Evolutionary conservation across 257 asterid genomes (phyloP).

Genomic region (Cynanchum wilfordii): DNA sequence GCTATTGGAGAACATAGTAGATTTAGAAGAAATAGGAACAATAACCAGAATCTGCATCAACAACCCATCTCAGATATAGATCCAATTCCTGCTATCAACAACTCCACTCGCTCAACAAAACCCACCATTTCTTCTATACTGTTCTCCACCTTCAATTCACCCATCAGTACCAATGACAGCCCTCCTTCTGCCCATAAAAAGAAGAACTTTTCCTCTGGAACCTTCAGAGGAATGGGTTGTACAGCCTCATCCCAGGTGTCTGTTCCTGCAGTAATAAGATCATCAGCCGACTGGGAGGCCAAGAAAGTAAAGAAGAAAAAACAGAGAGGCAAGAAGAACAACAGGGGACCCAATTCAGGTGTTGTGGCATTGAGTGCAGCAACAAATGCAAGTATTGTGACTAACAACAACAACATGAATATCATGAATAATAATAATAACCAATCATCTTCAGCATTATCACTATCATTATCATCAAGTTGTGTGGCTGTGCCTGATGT

Average conservation of each 20-base stretch:
- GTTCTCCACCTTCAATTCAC: constrained; percentile 27
- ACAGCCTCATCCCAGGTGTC: constrained; percentile 87
- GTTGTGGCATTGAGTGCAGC: constrained; percentile 10
- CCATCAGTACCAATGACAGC: constrained; percentile 23
- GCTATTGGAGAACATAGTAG: constrained; percentile 37
- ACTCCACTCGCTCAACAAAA: constrained; percentile 47
- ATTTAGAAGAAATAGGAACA: constrained; percentile 52
- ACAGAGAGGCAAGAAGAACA: constrained; percentile 17
- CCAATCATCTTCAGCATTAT: constrained; percentile 12
- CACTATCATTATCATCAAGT: constrained; percentile 22
- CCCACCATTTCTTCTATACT: constrained; percentile 70
- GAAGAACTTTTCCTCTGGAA: constrained; percentile 57
- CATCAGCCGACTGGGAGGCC: constrained; percentile 81
- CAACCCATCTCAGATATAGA: constrained; percentile 38
- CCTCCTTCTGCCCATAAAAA: constrained; percentile 44
- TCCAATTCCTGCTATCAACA: constrained; percentile 32
- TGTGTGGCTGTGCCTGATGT: constrained; percentile 63
- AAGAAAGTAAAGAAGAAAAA: constrained; percentile 51
- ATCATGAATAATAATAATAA: constrained; percentile 6
- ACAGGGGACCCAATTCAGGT: constrained; percentile 10
- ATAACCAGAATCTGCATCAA: constrained; percentile 22
- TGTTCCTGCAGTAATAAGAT: constrained; percentile 76
- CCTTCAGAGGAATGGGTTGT: constrained; percentile 85
- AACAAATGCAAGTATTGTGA: not conserved
- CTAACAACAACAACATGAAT: not conserved